Evolutionary conservation across 441 rosid genomes (phyloP).

Genomic region (Pelargonium cotyledonis): DNA sequence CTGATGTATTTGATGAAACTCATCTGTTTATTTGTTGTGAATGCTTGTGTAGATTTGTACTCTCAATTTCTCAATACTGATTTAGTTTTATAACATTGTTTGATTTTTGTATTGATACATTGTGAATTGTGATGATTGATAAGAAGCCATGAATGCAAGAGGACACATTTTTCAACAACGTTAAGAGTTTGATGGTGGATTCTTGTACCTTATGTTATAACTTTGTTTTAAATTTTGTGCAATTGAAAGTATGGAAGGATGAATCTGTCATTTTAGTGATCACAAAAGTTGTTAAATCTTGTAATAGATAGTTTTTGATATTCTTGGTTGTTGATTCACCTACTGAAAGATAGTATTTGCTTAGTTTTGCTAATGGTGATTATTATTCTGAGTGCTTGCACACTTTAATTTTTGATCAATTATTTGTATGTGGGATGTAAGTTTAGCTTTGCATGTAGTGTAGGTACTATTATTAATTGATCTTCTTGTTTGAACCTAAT

Average conservation of each 20-base stretch:
- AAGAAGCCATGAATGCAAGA: too few relatives aligned
- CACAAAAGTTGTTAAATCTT: background rate
- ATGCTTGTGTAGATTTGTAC: background rate
- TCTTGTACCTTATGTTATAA: background rate
- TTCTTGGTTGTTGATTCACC: background rate
- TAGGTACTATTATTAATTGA: background rate
- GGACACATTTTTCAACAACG: too few relatives aligned
- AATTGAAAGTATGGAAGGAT: background rate
- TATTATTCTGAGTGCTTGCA: background rate
- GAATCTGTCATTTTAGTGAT: background rate
- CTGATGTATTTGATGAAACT: background rate
- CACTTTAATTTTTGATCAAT: background rate
- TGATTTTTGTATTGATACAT: background rate
- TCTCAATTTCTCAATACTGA: background rate
- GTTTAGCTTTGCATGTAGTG: background rate
- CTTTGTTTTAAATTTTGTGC: background rate
- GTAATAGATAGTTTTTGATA: background rate
- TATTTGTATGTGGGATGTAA: too few relatives aligned
- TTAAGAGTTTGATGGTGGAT: background rate
- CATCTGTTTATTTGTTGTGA: too few relatives aligned
- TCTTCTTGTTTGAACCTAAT: too few relatives aligned
- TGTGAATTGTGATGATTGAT: too few relatives aligned
- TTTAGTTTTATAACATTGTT: background rate
- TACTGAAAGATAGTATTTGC: background rate
- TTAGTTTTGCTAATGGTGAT: background rate